Percentiles rank a stretch among this genome's conserved stretches.
Conservation (phyloP, 2,329 filamentous ascomycete species). For the Verticillium longisporum region DNA sequence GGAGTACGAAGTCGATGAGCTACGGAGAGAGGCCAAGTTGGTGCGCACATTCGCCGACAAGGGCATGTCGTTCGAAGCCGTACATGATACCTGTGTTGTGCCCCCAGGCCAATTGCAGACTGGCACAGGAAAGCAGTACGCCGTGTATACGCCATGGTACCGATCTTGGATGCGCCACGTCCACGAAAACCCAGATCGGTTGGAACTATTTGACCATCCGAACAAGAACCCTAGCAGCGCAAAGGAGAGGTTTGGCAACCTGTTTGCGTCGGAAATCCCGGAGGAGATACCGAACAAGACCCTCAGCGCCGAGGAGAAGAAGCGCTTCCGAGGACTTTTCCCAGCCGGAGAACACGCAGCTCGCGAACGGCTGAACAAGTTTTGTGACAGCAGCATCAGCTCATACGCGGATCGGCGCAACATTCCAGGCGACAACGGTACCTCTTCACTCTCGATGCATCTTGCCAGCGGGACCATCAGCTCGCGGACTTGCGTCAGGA, state of each 20-base stretch:
- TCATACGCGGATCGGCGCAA: conserved; percentile 61
- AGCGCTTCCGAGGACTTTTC: conserved; percentile 54
- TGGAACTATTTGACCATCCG: conserved; percentile 52
- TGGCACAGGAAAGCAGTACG: conserved; percentile 69
- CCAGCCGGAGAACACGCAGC: conserved; percentile 74
- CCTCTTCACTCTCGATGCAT: conserved; percentile 66
- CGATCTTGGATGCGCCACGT: conserved; percentile 68
- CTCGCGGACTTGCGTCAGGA: conserved; percentile 57
- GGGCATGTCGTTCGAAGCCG: conserved; percentile 61
- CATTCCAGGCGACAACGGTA: conserved; percentile 53
- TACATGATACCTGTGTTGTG: conserved; percentile 80
- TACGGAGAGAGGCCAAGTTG: conserved; percentile 67
- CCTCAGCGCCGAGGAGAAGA: conserved; percentile 51
- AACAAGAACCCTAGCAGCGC: conserved; percentile 23
- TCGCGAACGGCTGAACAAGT: conserved; percentile 53
- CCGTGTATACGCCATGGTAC: conserved; percentile 81
- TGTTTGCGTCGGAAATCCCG: conserved; percentile 59
- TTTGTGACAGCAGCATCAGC: conserved; percentile 56
- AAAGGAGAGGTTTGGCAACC: conserved; percentile 35
- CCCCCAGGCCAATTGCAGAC: conserved; percentile 62
- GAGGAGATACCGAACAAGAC: conserved; percentile 55
- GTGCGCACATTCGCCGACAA: conserved; percentile 53
- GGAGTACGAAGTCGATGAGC: conserved; percentile 88
- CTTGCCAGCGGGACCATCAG: conserved; percentile 63
- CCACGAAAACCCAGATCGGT: conserved; percentile 59